Evolutionary conservation across 768 basidiomycete genomes (phyloP).

Genomic region (Solioccasus polychromus): DNA sequence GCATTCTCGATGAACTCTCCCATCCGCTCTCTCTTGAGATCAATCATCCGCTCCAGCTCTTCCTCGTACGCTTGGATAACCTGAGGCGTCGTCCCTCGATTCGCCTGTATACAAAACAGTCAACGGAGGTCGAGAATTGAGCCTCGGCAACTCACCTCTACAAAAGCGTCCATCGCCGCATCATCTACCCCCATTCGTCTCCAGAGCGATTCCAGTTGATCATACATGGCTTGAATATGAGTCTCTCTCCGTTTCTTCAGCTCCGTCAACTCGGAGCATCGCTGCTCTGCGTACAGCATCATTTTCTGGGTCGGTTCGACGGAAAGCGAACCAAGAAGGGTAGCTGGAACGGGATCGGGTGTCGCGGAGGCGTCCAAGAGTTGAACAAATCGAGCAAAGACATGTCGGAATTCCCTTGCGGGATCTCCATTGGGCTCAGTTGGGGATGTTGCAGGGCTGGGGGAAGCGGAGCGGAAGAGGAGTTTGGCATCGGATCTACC

Average conservation of each 20-base stretch:
- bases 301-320: conserved; percentile 78
- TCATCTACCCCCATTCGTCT: conserved; percentile 78
- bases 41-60: conserved; percentile 87
- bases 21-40: conserved; percentile 86
- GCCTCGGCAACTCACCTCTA: conserved; percentile 49
- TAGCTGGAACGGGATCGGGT: conserved; percentile 19
- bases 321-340: conserved; percentile 35
- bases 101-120: conserved; percentile 22
- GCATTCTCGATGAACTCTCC: conserved; percentile 79
- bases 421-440: conserved; percentile 12
- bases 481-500: conserved; percentile 32
- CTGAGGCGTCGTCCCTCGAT: conserved; percentile 79
- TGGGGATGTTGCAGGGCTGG: conserved; percentile 6
- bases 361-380: conserved; percentile 45
- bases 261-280: conserved; percentile 61
- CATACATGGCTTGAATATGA: conserved; percentile 91
- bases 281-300: conserved; percentile 64
- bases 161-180: conserved; percentile 85
- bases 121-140: background rate
- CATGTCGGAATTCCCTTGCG: conserved; percentile 46
- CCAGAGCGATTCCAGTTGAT: conserved; percentile 92
- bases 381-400: conserved; percentile 62
- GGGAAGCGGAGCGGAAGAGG: conserved; percentile 33
- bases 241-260: conserved; percentile 72
- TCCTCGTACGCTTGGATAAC: conserved; percentile 81